These are phyloP conservation scores for Beauveria sp. DNA, from an alignment of 2,329 filamentous ascomycete species.

Conservation along the genomic window DNA sequence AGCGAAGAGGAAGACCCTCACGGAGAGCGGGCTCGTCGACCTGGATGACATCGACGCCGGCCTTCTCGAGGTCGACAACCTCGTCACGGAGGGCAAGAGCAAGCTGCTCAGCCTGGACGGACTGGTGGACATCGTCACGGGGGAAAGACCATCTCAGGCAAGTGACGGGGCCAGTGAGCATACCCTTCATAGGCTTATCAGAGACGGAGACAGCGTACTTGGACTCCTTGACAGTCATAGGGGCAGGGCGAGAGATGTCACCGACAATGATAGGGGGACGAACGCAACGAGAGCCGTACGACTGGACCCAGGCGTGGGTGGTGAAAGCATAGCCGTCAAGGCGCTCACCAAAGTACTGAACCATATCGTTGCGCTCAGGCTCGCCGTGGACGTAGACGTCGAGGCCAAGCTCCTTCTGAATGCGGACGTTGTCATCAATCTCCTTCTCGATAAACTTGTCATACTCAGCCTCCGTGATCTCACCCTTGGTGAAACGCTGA, in stretches of 20 bases:
- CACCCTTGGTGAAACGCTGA: conserved; percentile 98
- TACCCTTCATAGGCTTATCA: conserved; percentile 99
- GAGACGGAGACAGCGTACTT: conserved; percentile 96
- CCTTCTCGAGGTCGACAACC: conserved; percentile 95
- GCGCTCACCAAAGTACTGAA: conserved; percentile 99
- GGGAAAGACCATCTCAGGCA: conserved; percentile 99
- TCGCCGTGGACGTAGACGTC: conserved; percentile 98
- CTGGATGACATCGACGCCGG: conserved; percentile 96
- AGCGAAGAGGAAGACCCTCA: conserved; percentile 95
- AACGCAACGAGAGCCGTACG: conserved; percentile 96
- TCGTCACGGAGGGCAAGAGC: conserved; percentile 97
- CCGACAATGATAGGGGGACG: conserved; percentile 97
- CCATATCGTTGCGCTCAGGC: conserved; percentile 99
- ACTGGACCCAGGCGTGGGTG: conserved; percentile 98
- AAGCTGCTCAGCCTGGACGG: conserved; percentile 96
- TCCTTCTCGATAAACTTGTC: conserved; percentile 99
- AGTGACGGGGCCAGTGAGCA: conserved; percentile 98
- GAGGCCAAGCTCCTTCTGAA: conserved; percentile 95
- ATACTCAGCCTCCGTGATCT: conserved; percentile 87
- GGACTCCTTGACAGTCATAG: conserved; percentile 99
- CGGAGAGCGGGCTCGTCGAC: conserved; percentile 98
- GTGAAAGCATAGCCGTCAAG: conserved; percentile 97
- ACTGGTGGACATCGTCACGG: conserved; percentile 99
- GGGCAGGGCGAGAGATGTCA: conserved; percentile 91
- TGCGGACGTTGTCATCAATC: conserved; percentile 88